Evolutionary conservation across 2,329 filamentous ascomycete species (phyloP), one percentile per base, ranked within the genome.

Genomic region (Penicillium rolfsii): DNA sequence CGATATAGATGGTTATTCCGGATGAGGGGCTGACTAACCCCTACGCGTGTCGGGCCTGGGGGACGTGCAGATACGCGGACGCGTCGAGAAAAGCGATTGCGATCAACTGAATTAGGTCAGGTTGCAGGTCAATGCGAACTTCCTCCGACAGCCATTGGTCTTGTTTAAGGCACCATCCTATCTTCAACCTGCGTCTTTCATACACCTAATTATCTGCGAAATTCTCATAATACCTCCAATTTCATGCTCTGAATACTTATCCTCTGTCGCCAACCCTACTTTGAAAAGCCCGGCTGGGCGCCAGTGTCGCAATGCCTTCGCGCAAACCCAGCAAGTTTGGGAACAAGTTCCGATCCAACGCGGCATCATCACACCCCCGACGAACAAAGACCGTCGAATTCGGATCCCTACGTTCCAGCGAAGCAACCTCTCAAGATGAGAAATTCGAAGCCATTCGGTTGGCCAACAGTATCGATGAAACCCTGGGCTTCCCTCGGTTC

Each of bases 401-500:
- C 36, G 89, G 89, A 7, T 87, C 88, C 28, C 80, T 90, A 52
- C 84, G 90, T 46, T 87, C 90, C 58, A 88, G 87, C 57, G 96
- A 99, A 81, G 89, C 86, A 55, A 98, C 93, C 0, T 96, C 93
- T 7, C 88, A 91, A 71, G 92, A 97, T 82, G 95, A 99, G 78
- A 96, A 92, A 77, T 87, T 91, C 79, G 93, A 99, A 79, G 89
- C 92, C 40, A 89, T 88, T 50, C 87, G 88, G 58, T 85, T 97
- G 55, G 92, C 92, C 35, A 87, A 97, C 79, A 86, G 84, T 71
- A 97, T 99, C 74, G 96, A 99, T 80, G 95, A 98, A 80, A 85
- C 86, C 64, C 95, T 98, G 88, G 96, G 95, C 56, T 99, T 99
- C 76, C 84, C 89, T 36, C 90, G 94, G 54, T 97, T 93, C 75